Evolutionary conservation across 768 basidiomycete genomes (phyloP).

Genomic region (Tricholoma hemisulphureum): DNA sequence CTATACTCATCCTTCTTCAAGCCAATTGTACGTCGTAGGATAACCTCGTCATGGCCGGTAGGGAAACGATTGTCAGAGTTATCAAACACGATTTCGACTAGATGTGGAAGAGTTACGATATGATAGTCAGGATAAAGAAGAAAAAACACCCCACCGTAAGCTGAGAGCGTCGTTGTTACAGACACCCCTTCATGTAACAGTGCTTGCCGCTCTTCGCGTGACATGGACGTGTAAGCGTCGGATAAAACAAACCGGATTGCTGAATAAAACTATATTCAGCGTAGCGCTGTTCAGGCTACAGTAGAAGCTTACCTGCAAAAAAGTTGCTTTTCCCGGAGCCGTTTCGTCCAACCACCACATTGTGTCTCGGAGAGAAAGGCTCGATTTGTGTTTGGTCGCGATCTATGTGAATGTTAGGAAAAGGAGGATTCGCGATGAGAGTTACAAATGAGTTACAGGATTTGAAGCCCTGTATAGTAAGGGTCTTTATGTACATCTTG

Average conservation of each 20-base stretch:
- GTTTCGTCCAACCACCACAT: constrained; percentile 96
- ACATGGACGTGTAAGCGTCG: constrained; percentile 96
- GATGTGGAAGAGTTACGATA: constrained; percentile 1
- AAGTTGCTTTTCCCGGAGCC: constrained; percentile 99
- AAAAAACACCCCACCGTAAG: constrained; percentile 62
- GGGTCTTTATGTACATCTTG: constrained; percentile 82
- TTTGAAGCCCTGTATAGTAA: constrained; percentile 95
- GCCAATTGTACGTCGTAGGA: constrained; percentile 91
- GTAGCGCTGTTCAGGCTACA: not conserved
- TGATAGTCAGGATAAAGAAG: not conserved
- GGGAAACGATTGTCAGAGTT: constrained; percentile 94
- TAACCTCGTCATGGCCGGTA: constrained; percentile 83
- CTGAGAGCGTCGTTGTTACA: constrained; percentile 84
- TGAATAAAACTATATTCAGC: constrained; percentile 22
- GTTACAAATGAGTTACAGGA: constrained; percentile 63
- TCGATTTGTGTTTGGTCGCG: constrained; percentile 91
- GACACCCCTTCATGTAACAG: constrained; percentile 94
- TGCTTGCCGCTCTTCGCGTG: constrained; percentile 86
- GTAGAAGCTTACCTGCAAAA: constrained; percentile 71
- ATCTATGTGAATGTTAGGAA: constrained; percentile 42
- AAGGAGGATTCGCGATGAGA: not conserved
- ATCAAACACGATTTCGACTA: constrained; percentile 94
- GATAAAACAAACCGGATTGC: constrained; percentile 97
- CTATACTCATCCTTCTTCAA: constrained; percentile 99
- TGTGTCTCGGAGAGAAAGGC: constrained; percentile 90